Conservation (phyloP, 345 rosid genomes). For the Melaleuca quinquenervia region DNA sequence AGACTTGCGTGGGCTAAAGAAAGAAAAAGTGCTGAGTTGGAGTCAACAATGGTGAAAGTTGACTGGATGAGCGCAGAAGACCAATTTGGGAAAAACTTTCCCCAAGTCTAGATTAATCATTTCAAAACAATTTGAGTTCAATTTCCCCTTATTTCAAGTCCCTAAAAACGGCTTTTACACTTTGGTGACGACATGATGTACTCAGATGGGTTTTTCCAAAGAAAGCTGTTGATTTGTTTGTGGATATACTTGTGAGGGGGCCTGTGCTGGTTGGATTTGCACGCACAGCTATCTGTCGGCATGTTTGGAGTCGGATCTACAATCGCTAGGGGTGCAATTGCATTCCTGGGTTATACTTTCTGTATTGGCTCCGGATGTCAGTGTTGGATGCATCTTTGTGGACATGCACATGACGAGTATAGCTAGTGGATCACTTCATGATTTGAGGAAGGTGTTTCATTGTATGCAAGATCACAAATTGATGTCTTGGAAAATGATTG, state of each 20-base stretch:
- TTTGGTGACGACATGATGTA: slow-evolving; percentile 53
- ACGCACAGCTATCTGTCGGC: not conserved
- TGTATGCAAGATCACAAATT: not conserved
- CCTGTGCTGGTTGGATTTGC: not conserved
- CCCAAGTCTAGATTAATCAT: too few species aligned
- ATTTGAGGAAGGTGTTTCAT: not conserved
- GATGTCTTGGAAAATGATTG: not conserved
- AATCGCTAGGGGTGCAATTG: not conserved
- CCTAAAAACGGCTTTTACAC: too few species aligned
- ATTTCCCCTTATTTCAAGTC: too few species aligned
- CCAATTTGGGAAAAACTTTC: too few species aligned
- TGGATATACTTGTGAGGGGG: slow-evolving; percentile 12
- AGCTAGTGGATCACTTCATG: not conserved
- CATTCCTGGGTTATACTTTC: not conserved
- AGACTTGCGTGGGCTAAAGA: too few species aligned
- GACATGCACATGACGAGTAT: not conserved
- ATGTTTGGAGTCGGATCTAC: not conserved
- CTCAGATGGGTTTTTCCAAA: slow-evolving; percentile 4
- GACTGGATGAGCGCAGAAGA: too few species aligned
- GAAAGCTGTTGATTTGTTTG: slow-evolving; percentile 30
- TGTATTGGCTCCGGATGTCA: not conserved
- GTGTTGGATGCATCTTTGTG: not conserved
- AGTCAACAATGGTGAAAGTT: too few species aligned
- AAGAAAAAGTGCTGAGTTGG: too few species aligned
- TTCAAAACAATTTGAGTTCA: too few species aligned